Conservation (phyloP, 345 rosid species). For the Ceriops zippeliana region DNA sequence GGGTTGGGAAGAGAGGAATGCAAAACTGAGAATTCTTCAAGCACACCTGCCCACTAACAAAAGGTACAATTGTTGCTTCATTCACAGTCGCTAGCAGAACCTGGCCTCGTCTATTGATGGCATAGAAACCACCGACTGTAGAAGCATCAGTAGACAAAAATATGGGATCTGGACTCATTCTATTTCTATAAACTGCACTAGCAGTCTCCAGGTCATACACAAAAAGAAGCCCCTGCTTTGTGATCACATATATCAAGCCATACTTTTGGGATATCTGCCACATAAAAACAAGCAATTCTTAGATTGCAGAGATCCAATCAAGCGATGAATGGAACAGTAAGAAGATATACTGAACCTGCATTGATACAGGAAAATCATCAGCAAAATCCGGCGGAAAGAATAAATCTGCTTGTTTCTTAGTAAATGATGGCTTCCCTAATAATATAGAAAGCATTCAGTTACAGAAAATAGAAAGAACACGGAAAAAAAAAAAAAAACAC, state of each 20-base stretch:
- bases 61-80: slow-evolving; percentile 89
- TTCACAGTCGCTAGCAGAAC: slow-evolving; percentile 73
- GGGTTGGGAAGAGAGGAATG: too few relatives aligned
- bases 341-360: slow-evolving; percentile 16
- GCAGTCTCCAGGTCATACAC: slow-evolving; percentile 99
- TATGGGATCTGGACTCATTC: slow-evolving; percentile 98
- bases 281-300: background rate
- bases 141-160: slow-evolving; percentile 98
- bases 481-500: background rate
- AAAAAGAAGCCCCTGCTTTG: slow-evolving; percentile 94
- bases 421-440: slow-evolving; percentile 22
- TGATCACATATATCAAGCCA: slow-evolving; percentile 84
- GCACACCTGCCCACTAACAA: slow-evolving; percentile 92
- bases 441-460: background rate
- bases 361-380: slow-evolving; percentile 29
- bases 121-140: slow-evolving; percentile 83
- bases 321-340: background rate
- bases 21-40: background rate
- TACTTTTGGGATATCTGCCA: slow-evolving; percentile 94
- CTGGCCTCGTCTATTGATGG: slow-evolving; percentile 71
- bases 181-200: slow-evolving; percentile 90
- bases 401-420: slow-evolving; percentile 26
- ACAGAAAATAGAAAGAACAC: background rate
- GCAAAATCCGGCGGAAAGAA: slow-evolving; percentile 30
- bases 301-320: background rate